A percentile compares a stretch with the other conserved stretches of the same genome.
Conservation (phyloP, 1,139 yeast genomes). For the Kodamaea sp. region DNA sequence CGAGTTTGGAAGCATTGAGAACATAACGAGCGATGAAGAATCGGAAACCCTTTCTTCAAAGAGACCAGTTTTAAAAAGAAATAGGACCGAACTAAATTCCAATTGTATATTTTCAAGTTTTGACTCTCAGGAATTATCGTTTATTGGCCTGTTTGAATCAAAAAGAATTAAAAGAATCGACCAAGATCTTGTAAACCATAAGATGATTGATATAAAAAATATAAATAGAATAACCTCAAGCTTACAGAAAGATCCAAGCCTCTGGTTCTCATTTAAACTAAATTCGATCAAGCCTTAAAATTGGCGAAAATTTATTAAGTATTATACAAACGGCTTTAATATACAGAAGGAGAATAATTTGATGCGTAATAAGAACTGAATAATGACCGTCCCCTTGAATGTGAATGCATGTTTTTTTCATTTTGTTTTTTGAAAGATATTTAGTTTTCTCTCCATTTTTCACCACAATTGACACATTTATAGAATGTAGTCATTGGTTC, state of each 20-base stretch:
- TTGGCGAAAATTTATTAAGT: neutral
- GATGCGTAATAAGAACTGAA: no score
- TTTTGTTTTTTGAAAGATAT: neutral
- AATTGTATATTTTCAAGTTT: conserved; percentile 9
- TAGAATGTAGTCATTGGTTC: conserved; percentile 96
- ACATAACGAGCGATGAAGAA: neutral
- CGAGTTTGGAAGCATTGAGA: neutral
- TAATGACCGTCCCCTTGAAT: neutral
- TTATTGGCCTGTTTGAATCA: conserved; percentile 1
- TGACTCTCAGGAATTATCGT: conserved; percentile 12
- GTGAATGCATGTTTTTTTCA: neutral
- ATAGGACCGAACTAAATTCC: neutral
- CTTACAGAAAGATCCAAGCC: conserved; percentile 16
- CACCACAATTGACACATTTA: conserved; percentile 87
- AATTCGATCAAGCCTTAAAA: conserved; percentile 6
- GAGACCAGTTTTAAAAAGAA: neutral
- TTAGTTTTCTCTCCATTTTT: conserved; percentile 95
- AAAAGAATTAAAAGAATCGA: neutral
- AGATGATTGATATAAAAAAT: conserved; percentile 2
- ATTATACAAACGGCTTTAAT: neutral
- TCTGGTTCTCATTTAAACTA: conserved; percentile 19
- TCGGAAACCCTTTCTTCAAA: neutral
- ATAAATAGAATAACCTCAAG: conserved; percentile 2
- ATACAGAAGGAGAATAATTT: neutral
- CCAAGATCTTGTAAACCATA: neutral